These are phyloP conservation scores for Rhodotorula babjevae DNA, from an alignment of 768 basidiomycete species.

Conservation along the genomic window DNA sequence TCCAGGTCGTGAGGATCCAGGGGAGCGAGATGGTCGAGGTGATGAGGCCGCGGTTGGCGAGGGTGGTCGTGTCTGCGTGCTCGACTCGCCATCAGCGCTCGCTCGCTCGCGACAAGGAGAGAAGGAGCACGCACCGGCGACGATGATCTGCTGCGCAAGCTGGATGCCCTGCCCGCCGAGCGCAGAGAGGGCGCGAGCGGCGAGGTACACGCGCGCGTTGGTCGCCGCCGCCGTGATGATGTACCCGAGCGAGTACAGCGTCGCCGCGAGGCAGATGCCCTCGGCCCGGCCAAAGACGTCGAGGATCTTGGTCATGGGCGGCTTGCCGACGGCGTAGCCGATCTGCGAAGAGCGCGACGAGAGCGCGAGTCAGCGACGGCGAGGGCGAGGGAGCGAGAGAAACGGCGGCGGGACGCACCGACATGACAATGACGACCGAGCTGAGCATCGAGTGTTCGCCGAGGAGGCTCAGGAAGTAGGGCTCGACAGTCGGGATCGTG, in stretches of 20 bases:
- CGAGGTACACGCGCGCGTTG: constrained; percentile 24
- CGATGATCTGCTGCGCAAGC: constrained; percentile 41
- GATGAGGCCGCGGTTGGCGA: constrained; percentile 41
- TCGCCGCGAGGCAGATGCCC: constrained; percentile 40
- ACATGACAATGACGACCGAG: constrained; percentile 39
- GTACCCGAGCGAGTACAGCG: constrained; percentile 40
- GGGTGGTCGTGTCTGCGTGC: constrained; percentile 38
- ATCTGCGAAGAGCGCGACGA: constrained; percentile 6
- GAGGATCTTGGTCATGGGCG: constrained; percentile 42
- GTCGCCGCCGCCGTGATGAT: constrained; percentile 34
- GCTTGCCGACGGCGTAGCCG: constrained; percentile 42
- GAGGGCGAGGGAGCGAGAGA: neutral
- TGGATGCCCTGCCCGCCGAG: constrained; percentile 42
- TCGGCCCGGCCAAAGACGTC: constrained; percentile 44
- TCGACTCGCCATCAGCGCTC: neutral
- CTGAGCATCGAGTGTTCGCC: constrained; percentile 39
- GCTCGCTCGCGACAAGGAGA: too few species aligned
- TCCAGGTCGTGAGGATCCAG: constrained; percentile 41
- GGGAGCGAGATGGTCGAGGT: constrained; percentile 42
- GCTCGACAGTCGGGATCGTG: constrained; percentile 42
- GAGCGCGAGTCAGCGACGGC: neutral
- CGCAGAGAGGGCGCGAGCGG: constrained; percentile 25
- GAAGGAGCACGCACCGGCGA: constrained; percentile 31
- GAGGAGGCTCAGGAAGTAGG: constrained; percentile 41
- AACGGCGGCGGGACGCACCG: constrained; percentile 10